Conservation (phyloP, 495 filamentous ascomycete genomes). For the Hyaloscypha hepaticicola region DNA sequence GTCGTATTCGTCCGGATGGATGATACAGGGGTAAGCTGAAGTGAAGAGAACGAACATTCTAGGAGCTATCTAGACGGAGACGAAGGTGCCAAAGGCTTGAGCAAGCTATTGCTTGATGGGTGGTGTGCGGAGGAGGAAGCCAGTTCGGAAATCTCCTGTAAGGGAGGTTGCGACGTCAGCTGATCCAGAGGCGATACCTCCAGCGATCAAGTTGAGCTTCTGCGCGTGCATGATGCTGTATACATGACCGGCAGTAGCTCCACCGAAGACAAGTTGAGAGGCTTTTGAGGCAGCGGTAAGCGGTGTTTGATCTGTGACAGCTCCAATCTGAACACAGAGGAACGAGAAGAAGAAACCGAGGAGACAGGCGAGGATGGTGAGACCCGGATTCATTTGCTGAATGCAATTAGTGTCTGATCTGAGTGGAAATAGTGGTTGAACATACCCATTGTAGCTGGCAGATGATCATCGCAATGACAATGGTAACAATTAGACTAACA, state of each 20-base stretch:
- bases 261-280: constrained; percentile 66
- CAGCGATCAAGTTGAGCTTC: constrained; percentile 62
- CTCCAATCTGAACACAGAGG: constrained; percentile 62
- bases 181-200: constrained; percentile 56
- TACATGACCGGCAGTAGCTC: constrained; percentile 51
- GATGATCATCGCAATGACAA: constrained; percentile 57
- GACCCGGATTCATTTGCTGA: constrained; percentile 55
- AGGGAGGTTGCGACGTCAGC: constrained; percentile 56
- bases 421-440: background rate
- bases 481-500: constrained; percentile 47
- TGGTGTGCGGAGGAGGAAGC: constrained; percentile 61
- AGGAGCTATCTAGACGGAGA: constrained; percentile 61
- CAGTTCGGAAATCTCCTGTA: constrained; percentile 59
- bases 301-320: constrained; percentile 61
- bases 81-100: constrained; percentile 58
- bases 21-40: constrained; percentile 65
- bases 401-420: background rate
- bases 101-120: constrained; percentile 64
- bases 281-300: constrained; percentile 65
- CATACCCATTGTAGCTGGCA: constrained; percentile 32
- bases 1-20: constrained; percentile 31
- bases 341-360: constrained; percentile 69
- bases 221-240: constrained; percentile 50
- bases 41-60: constrained; percentile 65
- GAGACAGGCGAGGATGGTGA: constrained; percentile 59